Conservation (phyloP, 306 rosid species). For the Trifolium fragiferum region DNA sequence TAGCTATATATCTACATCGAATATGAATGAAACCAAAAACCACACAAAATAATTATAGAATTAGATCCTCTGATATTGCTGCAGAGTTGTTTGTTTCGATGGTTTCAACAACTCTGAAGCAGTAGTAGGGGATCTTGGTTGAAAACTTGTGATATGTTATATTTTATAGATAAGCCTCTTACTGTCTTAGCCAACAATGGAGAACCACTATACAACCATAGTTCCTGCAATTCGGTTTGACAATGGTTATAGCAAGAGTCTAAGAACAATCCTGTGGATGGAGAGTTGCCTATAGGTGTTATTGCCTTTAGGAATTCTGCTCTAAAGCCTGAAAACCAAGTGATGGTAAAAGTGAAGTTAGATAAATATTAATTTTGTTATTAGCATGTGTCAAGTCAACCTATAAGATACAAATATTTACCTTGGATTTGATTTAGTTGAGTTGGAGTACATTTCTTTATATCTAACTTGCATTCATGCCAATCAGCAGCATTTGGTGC, state of each 20-base stretch:
- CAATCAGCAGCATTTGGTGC: constrained; percentile 91
- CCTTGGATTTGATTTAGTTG: constrained; percentile 76
- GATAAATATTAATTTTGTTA: background rate
- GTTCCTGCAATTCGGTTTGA: constrained; percentile 87
- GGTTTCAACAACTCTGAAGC: background rate
- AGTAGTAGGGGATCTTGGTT: background rate
- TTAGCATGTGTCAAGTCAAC: too few species aligned
- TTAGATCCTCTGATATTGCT: background rate
- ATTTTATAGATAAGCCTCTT: constrained; percentile 36
- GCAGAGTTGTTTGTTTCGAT: background rate
- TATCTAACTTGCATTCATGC: constrained; percentile 76
- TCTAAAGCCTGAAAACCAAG: constrained; percentile 68
- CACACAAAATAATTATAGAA: background rate
- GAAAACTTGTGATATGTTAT: background rate
- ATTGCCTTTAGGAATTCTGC: constrained; percentile 67
- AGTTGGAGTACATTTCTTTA: constrained; percentile 67
- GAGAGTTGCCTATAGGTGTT: constrained; percentile 46
- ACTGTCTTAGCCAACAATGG: constrained; percentile 65
- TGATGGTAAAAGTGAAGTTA: constrained; percentile 28
- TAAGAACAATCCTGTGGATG: constrained; percentile 68
- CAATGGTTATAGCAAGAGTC: constrained; percentile 93
- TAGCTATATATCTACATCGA: background rate
- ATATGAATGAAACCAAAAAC: background rate
- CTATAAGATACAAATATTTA: constrained; percentile 18
- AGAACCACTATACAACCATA: constrained; percentile 76